Evolutionary conservation across 1,284 basidiomycete species (phyloP).

Genomic region (Mycena sp.): DNA sequence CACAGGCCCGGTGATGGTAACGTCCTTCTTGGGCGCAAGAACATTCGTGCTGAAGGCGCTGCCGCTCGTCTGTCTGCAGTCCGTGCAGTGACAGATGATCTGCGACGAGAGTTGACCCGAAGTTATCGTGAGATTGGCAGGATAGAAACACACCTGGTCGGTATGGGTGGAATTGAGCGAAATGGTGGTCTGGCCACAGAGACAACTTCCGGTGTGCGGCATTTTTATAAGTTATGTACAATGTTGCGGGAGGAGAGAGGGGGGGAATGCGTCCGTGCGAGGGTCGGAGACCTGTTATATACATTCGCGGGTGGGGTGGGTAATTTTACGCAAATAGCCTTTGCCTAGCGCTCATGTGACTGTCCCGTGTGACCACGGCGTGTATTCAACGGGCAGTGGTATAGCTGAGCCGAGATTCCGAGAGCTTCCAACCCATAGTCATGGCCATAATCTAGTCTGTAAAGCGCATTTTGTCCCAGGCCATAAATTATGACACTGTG

Average conservation of each 20-base stretch:
- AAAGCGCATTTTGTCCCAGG: too few species aligned
- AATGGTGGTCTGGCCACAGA: conserved; percentile 45
- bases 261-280: too few species aligned
- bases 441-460: too few species aligned
- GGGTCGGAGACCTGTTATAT: too few species aligned
- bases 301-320: too few species aligned
- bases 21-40: conserved; percentile 41
- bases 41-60: conserved; percentile 48
- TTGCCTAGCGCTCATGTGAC: too few species aligned
- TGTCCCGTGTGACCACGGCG: too few species aligned
- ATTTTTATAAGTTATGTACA: conserved; percentile 12
- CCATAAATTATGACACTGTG: too few species aligned
- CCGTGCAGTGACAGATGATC: conserved; percentile 47
- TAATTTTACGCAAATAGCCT: too few species aligned
- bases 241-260: neutral
- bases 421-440: too few species aligned
- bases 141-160: conserved; percentile 34
- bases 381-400: too few species aligned
- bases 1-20: conserved; percentile 42
- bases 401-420: too few species aligned
- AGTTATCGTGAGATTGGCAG: neutral
- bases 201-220: conserved; percentile 42
- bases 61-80: conserved; percentile 47
- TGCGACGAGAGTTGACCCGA: conserved; percentile 17
- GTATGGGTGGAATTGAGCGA: conserved; percentile 33